Evolutionary conservation across 1,284 basidiomycete genomes (phyloP).

Genomic region (Trametes sp.): DNA sequence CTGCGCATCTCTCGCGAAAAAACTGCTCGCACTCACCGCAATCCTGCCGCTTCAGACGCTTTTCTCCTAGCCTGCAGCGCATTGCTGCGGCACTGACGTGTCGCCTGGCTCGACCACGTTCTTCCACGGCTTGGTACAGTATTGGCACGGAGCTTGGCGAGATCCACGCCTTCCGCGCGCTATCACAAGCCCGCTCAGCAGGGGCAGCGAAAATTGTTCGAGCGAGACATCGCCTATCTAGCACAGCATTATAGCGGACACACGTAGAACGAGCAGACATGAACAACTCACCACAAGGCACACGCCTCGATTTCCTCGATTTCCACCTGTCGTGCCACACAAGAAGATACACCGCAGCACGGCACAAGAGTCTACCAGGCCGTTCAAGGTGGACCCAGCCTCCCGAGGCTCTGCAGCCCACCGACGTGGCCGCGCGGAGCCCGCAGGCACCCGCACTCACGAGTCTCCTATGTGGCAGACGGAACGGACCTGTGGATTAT

Average conservation of each 20-base stretch:
- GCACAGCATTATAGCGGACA: neutral
- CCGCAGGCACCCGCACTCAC: neutral
- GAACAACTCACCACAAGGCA: neutral
- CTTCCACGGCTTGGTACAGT: neutral
- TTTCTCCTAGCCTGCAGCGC: neutral
- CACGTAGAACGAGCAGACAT: neutral
- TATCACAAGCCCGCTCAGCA: neutral
- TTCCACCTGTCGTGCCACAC: neutral
- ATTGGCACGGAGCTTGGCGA: neutral
- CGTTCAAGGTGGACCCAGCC: slow-evolving; percentile 10
- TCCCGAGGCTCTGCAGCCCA: neutral
- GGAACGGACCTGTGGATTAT: neutral
- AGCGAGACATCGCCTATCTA: neutral
- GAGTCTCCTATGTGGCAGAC: neutral
- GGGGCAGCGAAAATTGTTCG: neutral
- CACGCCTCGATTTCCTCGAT: neutral
- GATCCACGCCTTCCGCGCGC: neutral
- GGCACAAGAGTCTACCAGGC: slow-evolving; percentile 3
- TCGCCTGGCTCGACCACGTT: neutral
- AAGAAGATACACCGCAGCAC: neutral
- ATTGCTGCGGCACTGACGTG: neutral
- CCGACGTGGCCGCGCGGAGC: slow-evolving; percentile 5
- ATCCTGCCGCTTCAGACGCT: neutral
- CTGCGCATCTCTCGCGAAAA: slow-evolving; percentile 1
- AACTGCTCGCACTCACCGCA: neutral